These are phyloP conservation scores for Neonectria sp. DNA, from an alignment of 2,329 filamentous ascomycete species.

Conservation along the genomic window DNA sequence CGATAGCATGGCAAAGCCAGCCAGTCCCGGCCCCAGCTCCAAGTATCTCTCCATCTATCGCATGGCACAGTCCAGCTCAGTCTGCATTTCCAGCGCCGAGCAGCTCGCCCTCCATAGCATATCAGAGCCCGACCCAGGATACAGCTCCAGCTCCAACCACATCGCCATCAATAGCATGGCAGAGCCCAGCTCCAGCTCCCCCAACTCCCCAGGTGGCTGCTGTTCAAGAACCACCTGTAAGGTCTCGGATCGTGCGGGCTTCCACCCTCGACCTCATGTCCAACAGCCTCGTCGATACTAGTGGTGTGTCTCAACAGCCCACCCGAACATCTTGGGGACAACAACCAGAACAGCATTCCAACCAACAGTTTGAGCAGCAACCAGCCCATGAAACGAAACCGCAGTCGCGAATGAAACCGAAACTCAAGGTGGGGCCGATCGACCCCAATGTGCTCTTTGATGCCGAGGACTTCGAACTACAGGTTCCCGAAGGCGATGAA, in stretches of 20 bases:
- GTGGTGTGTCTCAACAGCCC: constrained; percentile 27
- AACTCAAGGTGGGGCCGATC: constrained; percentile 42
- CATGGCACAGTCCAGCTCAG: constrained; percentile 24
- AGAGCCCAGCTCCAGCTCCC: constrained; percentile 25
- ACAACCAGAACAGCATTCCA: constrained; percentile 31
- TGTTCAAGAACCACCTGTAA: constrained; percentile 30
- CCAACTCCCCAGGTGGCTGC: constrained; percentile 22
- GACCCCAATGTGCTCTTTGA: constrained; percentile 77
- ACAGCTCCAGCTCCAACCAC: constrained; percentile 6
- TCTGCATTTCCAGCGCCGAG: neutral
- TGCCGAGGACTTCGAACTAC: constrained; percentile 68
- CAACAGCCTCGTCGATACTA: constrained; percentile 65
- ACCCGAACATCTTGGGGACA: constrained; percentile 19
- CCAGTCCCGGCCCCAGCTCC: constrained; percentile 26
- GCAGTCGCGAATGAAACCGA: constrained; percentile 41
- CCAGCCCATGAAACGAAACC: constrained; percentile 8
- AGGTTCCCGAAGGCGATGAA: constrained; percentile 58
- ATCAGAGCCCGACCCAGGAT: constrained; percentile 28
- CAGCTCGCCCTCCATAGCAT: constrained; percentile 31
- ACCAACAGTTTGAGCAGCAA: constrained; percentile 18
- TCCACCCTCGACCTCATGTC: constrained; percentile 68
- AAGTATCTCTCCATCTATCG: neutral
- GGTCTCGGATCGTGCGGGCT: constrained; percentile 57
- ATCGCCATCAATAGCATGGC: constrained; percentile 23
- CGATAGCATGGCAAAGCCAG: neutral